Conservation (phyloP, 2,329 filamentous ascomycete genomes). For the Ophiostoma pallidulum region DNA sequence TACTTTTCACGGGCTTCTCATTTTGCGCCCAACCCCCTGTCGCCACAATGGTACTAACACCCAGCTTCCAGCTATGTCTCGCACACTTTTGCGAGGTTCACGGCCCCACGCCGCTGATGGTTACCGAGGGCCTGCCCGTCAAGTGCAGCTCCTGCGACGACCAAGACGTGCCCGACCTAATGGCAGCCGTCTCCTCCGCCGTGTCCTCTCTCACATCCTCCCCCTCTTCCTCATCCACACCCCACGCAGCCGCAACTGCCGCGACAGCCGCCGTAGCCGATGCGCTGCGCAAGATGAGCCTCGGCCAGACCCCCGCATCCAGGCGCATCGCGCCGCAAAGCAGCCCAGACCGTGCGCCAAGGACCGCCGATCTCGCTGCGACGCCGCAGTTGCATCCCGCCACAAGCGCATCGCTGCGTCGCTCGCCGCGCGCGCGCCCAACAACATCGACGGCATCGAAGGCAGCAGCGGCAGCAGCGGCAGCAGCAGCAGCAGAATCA, state of each 20-base stretch:
- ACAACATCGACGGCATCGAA: not conserved
- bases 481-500: slow-evolving; percentile 10
- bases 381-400: slow-evolving; percentile 4
- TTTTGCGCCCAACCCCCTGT: not conserved
- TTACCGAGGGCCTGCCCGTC: slow-evolving; percentile 56
- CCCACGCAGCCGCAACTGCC: slow-evolving; percentile 24
- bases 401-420: not conserved
- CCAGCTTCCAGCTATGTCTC: slow-evolving; percentile 51
- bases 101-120: slow-evolving; percentile 60
- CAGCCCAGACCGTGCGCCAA: slow-evolving; percentile 17
- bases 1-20: not conserved
- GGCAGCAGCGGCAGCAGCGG: no score
- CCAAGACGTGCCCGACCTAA: slow-evolving; percentile 25
- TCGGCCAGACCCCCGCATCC: slow-evolving; percentile 25
- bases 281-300: slow-evolving; percentile 38
- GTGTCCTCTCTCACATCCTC: slow-evolving; percentile 24
- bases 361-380: not conserved
- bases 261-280: slow-evolving; percentile 32
- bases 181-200: slow-evolving; percentile 25
- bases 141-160: slow-evolving; percentile 52
- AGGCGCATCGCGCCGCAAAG: not conserved
- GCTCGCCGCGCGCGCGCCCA: not conserved
- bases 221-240: slow-evolving; percentile 20
- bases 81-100: slow-evolving; percentile 64
- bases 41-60: slow-evolving; percentile 28